phyloP scores from a whole-genome alignment of 2,329 filamentous ascomycete genomes.

The Exophiala calicioides region DNA sequence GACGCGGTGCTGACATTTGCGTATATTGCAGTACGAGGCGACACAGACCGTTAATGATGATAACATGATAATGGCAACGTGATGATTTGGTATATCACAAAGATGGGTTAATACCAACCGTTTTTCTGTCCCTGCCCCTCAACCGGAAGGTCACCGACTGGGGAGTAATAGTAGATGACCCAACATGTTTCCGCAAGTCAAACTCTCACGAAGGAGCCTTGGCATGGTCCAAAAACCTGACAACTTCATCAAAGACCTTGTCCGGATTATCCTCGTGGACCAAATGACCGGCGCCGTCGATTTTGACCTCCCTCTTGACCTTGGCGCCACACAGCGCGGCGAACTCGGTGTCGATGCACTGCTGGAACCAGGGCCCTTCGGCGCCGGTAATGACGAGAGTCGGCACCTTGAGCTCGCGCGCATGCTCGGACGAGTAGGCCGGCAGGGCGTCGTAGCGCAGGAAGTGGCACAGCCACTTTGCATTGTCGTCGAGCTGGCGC shows the following conservation, averaged over 20 bases:
- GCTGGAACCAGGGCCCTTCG: slow-evolving; percentile 13
- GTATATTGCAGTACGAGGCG: too few species aligned
- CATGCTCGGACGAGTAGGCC: slow-evolving; percentile 5
- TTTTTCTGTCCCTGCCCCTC: too few species aligned
- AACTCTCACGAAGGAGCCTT: too few species aligned
- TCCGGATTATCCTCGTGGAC: slow-evolving; percentile 22
- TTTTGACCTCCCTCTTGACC: slow-evolving; percentile 11
- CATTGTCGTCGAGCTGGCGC: slow-evolving; percentile 17
- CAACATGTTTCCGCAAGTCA: too few species aligned
- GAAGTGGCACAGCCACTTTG: slow-evolving; percentile 14
- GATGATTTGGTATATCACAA: too few species aligned
- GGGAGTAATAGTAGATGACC: too few species aligned
- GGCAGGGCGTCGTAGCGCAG: slow-evolving; percentile 9
- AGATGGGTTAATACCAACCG: too few species aligned
- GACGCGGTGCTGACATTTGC: too few species aligned
- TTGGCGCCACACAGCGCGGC: slow-evolving; percentile 9
- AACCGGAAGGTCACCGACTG: too few species aligned
- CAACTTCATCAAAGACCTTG: slow-evolving; percentile 13
- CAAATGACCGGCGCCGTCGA: slow-evolving; percentile 15
- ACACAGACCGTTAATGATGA: too few species aligned
- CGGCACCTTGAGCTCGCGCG: slow-evolving; percentile 9
- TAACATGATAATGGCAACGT: too few species aligned
- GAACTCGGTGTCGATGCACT: slow-evolving; percentile 16
- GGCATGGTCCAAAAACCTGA: slow-evolving; percentile 15
- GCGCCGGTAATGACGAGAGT: slow-evolving; percentile 12